Percentiles rank a stretch among this genome's conserved stretches.
Evolutionary conservation across 2,329 filamentous ascomycete species (phyloP).

Genomic region (Ophiosphaerella herpotricha): DNA sequence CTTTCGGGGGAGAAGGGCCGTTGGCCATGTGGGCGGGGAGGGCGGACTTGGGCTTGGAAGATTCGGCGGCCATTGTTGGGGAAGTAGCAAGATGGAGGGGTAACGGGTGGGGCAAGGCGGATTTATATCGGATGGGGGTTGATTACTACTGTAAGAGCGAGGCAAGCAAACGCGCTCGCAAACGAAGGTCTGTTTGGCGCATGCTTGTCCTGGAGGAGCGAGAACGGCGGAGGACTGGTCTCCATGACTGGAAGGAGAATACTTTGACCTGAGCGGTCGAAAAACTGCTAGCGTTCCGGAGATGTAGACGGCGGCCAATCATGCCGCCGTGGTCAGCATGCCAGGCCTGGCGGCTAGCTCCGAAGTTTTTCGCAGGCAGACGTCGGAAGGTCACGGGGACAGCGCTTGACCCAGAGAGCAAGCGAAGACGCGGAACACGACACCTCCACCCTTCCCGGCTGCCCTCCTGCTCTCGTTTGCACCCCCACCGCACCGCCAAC

Average conservation of each 20-base stretch:
- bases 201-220: constrained; percentile 15
- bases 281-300: constrained; percentile 12
- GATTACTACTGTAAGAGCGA: constrained; percentile 6
- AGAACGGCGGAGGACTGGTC: constrained; percentile 7
- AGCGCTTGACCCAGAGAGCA: neutral
- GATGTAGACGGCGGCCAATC: constrained; percentile 6
- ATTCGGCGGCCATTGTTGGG: constrained; percentile 49
- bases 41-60: constrained; percentile 55
- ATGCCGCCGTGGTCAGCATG: neutral
- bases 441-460: constrained; percentile 5
- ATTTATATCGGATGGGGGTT: constrained; percentile 1
- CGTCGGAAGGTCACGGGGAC: constrained; percentile 7
- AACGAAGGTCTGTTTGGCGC: constrained; percentile 15
- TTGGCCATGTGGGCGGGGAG: constrained; percentile 63
- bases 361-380: too few species aligned
- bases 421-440: constrained; percentile 4
- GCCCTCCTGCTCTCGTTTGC: constrained; percentile 3
- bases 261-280: constrained; percentile 17
- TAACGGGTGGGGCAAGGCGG: constrained; percentile 4
- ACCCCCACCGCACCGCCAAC: neutral
- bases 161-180: constrained; percentile 17
- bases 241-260: constrained; percentile 23
- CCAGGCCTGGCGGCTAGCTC: too few species aligned
- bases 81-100: too few species aligned
- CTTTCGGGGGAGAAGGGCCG: constrained; percentile 57